Base-by-base conservation (phyloP, 176 grass and related monocot genomes). In the Cymbopogon citratus region DNA sequence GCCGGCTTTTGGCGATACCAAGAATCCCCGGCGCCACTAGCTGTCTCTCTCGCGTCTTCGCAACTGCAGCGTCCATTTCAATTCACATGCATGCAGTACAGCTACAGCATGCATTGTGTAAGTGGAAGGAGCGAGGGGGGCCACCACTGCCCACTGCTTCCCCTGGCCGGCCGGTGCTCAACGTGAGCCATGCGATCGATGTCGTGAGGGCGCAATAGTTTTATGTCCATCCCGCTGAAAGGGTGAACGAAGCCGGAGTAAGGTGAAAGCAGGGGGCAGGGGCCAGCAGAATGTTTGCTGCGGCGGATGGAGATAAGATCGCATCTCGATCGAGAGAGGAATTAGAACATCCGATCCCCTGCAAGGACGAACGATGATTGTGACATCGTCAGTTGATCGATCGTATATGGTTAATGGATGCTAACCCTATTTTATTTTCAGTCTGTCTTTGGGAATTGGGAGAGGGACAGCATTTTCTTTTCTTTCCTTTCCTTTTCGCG, bases 261-360 rank as follows among this genome's bases (percentile, higher is more conserved):
- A 48, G 45, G 46, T 46, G 3, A 46, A 46, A 46, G 44, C 1
- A 10, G 31, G 31, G 38, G 7, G 7, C 7, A 3, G 31, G 38
- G 7, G 7, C 7, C 38, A 9, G 5, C 9, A 4, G 41, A 71
- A 23, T 12, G 16, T 82, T 77, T 89, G 75, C 78, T 66, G 80
- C 73, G 72, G 75, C 73, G 54, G 72, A 51, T 86, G 44, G 66
- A 67, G 87, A 85, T 89, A 89, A 86, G 87, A 27, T 39, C 78
- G 78, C 87, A 89, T 78, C 31, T 33, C 31, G 31, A 33, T 33
- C 31, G 31, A 33, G 31, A 33, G 31, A 33, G 31, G 31, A 33
- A 33, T 33, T 33, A 33, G 31, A 33, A 33, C 62, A 62, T 76
- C 41, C 10, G 21, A 80, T 51, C 76, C 60, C 67, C 69, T 3